Evolutionary conservation across 2,329 filamentous ascomycete genomes (phyloP).

Genomic region (Stenocarpella maydis): DNA sequence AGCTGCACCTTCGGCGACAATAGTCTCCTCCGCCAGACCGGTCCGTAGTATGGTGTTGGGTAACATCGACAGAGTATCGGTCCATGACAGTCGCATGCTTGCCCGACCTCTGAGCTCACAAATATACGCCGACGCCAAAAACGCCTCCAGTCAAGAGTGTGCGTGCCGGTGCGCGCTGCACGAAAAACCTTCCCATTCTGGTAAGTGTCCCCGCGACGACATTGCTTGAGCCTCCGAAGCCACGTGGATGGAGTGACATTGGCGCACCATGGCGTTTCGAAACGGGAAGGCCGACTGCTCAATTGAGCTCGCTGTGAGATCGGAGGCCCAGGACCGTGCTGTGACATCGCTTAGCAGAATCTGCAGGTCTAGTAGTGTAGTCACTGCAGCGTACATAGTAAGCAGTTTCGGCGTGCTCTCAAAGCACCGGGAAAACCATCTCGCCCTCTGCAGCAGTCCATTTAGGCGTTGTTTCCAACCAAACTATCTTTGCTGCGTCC

Average conservation of each 20-base stretch:
- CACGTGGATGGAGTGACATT: conserved; percentile 21
- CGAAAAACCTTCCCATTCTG: conserved; percentile 19
- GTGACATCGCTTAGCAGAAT: conserved; percentile 21
- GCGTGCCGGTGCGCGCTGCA: conserved; percentile 1
- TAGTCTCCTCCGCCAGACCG: conserved; percentile 5
- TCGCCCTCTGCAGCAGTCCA: neutral
- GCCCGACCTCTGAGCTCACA: conserved; percentile 4
- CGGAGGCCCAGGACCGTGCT: conserved; percentile 8
- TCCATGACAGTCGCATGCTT: neutral
- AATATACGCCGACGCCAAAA: conserved; percentile 20
- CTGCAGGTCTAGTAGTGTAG: conserved; percentile 1
- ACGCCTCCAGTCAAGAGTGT: conserved; percentile 10
- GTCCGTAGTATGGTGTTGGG: neutral
- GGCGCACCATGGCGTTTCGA: conserved; percentile 19
- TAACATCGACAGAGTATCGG: neutral
- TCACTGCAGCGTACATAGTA: too few relatives aligned
- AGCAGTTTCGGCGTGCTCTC: neutral
- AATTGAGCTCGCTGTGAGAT: conserved; percentile 9
- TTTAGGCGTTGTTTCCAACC: conserved; percentile 16
- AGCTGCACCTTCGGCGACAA: conserved; percentile 17
- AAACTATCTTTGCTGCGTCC: conserved; percentile 24
- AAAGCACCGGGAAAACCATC: conserved; percentile 7
- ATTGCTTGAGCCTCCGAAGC: conserved; percentile 20
- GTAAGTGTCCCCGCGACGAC: conserved; percentile 8
- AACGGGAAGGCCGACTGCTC: conserved; percentile 19